Conservation (phyloP, 2,329 filamentous ascomycete species). For the Pseudofabraea citricarpa region DNA sequence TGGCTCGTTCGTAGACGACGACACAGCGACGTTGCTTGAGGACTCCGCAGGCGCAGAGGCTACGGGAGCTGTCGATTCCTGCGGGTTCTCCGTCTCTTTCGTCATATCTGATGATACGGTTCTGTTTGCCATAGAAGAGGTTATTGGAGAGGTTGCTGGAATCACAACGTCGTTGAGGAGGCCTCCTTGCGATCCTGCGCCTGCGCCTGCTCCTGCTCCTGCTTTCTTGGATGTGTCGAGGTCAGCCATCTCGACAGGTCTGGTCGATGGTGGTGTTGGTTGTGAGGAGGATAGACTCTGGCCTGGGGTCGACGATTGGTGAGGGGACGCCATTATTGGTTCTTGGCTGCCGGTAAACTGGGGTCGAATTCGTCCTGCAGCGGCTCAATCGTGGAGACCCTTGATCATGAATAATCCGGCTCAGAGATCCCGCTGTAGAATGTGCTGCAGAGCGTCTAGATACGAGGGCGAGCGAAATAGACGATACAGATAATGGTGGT, state of each 20-base stretch:
- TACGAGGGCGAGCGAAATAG: too few relatives aligned
- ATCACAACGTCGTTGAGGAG: slow-evolving; percentile 21
- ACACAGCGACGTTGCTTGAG: slow-evolving; percentile 7
- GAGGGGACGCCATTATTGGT: slow-evolving; percentile 1
- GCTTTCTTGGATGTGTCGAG: slow-evolving; percentile 16
- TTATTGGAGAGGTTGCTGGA: slow-evolving; percentile 15
- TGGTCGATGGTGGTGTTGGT: background rate
- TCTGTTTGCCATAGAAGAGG: slow-evolving; percentile 9
- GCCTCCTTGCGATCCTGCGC: slow-evolving; percentile 16
- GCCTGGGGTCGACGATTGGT: background rate
- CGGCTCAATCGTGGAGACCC: too few relatives aligned
- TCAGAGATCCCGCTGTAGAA: too few relatives aligned
- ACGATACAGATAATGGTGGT: too few relatives aligned
- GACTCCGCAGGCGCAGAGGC: background rate
- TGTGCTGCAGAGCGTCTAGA: too few relatives aligned
- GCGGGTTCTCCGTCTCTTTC: slow-evolving; percentile 1
- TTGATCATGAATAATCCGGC: too few relatives aligned
- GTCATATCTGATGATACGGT: slow-evolving; percentile 5
- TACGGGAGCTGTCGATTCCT: slow-evolving; percentile 6
- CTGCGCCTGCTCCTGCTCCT: too few relatives aligned
- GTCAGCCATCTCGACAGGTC: slow-evolving; percentile 19
- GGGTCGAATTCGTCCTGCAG: too few relatives aligned
- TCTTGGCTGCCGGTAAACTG: background rate
- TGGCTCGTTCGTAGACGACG: slow-evolving; percentile 4
- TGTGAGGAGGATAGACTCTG: background rate